Evolutionary conservation across 192 early-diverging fungal genomes (phyloP).

Genomic region (Coemansia sp.): DNA sequence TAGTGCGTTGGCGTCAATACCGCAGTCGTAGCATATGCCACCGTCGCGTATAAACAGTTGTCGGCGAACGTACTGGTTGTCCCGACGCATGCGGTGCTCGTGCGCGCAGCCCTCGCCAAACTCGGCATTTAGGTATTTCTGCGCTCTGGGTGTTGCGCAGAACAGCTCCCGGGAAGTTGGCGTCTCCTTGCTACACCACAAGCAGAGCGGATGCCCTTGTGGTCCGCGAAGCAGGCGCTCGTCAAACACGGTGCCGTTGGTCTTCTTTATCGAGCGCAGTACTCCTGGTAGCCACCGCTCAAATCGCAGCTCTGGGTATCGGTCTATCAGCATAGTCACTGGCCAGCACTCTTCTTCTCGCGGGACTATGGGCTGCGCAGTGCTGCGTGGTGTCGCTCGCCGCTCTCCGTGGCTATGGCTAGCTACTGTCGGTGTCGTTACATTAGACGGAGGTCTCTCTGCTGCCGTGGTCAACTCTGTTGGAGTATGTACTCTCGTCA

Average conservation of each 20-base stretch:
- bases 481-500: not conserved
- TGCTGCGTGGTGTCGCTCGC: slow-evolving; percentile 15
- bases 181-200: slow-evolving; percentile 49
- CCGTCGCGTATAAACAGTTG: slow-evolving; percentile 50
- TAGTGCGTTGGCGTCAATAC: slow-evolving; percentile 36
- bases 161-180: slow-evolving; percentile 15
- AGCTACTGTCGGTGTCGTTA: slow-evolving; percentile 5
- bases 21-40: slow-evolving; percentile 44
- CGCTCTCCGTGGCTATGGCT: slow-evolving; percentile 1
- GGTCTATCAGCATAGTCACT: slow-evolving; percentile 32
- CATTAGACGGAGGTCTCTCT: not conserved
- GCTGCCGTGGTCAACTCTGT: not conserved
- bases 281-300: slow-evolving; percentile 44
- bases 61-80: slow-evolving; percentile 44
- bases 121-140: not conserved
- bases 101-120: slow-evolving; percentile 52
- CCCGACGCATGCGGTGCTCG: slow-evolving; percentile 48
- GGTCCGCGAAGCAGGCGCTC: slow-evolving; percentile 41
- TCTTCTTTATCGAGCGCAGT: slow-evolving; percentile 22
- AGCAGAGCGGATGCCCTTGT: slow-evolving; percentile 32
- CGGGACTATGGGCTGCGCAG: slow-evolving; percentile 33
- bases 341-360: slow-evolving; percentile 44
- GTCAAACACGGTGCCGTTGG: slow-evolving; percentile 26
- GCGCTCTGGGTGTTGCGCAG: slow-evolving; percentile 16
- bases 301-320: slow-evolving; percentile 45